Percentiles rank a stretch among this genome's conserved stretches.
Evolutionary conservation across 768 basidiomycete species (phyloP).

Genomic region (Serendipita indica): DNA sequence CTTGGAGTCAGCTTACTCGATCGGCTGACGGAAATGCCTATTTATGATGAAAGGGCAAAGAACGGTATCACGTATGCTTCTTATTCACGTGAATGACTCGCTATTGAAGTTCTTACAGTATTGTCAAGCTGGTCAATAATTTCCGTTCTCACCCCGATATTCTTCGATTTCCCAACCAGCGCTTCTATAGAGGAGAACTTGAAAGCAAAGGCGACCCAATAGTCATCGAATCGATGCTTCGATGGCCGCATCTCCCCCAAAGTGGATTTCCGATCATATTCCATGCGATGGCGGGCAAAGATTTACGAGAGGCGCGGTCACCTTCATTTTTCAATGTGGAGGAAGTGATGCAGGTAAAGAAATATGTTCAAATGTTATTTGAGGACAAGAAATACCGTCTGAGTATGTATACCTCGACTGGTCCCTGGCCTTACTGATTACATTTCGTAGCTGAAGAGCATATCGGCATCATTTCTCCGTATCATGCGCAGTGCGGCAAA

Average conservation of each 20-base stretch:
- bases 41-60: slow-evolving; percentile 20
- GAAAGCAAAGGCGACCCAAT: slow-evolving; percentile 19
- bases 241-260: slow-evolving; percentile 20
- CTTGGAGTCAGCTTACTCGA: slow-evolving; percentile 25
- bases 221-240: slow-evolving; percentile 19
- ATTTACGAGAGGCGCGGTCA: slow-evolving; percentile 23
- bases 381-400: slow-evolving; percentile 20
- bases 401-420: slow-evolving; percentile 17
- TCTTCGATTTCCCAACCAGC: slow-evolving; percentile 38
- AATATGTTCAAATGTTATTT: slow-evolving; percentile 21
- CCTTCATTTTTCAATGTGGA: slow-evolving; percentile 29
- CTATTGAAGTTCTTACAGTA: slow-evolving; percentile 21
- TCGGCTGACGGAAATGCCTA: slow-evolving; percentile 22
- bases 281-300: slow-evolving; percentile 23
- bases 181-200: slow-evolving; percentile 26
- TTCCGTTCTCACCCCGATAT: slow-evolving; percentile 43
- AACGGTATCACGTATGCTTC: slow-evolving; percentile 23
- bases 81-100: not conserved
- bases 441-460: slow-evolving; percentile 18
- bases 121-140: slow-evolving; percentile 44
- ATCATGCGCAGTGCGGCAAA: slow-evolving; percentile 25
- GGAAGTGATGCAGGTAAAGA: slow-evolving; percentile 24
- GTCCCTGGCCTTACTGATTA: not conserved
- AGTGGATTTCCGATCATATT: slow-evolving; percentile 23
- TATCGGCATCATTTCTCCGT: slow-evolving; percentile 30